Evolutionary conservation across 2,329 filamentous ascomycete species (phyloP).

Genomic region (Cladobotryum protrusum): DNA sequence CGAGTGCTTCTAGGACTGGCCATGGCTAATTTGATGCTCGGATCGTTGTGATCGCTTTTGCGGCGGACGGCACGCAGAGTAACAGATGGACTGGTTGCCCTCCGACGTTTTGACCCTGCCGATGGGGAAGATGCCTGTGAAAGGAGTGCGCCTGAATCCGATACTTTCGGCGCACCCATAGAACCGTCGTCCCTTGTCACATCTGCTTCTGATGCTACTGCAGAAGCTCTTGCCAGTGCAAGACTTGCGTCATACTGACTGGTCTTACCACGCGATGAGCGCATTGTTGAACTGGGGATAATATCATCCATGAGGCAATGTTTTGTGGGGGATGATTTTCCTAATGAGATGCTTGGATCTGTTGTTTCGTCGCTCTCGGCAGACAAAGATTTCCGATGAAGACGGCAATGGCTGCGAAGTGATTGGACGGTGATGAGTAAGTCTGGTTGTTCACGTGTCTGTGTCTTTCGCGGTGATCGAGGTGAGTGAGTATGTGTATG

Average conservation of each 20-base stretch:
- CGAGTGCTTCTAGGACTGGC: slow-evolving; percentile 16
- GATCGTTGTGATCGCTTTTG: slow-evolving; percentile 11
- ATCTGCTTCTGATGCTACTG: slow-evolving; percentile 9
- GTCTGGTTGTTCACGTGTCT: slow-evolving; percentile 16
- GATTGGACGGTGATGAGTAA: slow-evolving; percentile 23
- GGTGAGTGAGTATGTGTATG: not conserved
- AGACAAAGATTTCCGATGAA: slow-evolving; percentile 19
- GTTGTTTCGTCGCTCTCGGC: slow-evolving; percentile 17
- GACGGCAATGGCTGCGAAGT: slow-evolving; percentile 22
- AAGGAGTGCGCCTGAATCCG: slow-evolving; percentile 12
- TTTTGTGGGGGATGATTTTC: slow-evolving; percentile 15
- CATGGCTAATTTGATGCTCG: slow-evolving; percentile 20
- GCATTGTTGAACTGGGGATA: slow-evolving; percentile 13
- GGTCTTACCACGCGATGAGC: slow-evolving; percentile 23
- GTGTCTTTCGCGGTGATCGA: not conserved
- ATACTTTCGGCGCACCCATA: slow-evolving; percentile 12
- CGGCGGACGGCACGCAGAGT: slow-evolving; percentile 5
- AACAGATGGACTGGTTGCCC: not conserved
- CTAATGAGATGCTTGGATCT: slow-evolving; percentile 27
- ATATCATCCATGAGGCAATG: slow-evolving; percentile 11
- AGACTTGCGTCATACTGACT: slow-evolving; percentile 22
- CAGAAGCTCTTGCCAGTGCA: slow-evolving; percentile 18
- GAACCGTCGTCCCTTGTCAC: slow-evolving; percentile 15
- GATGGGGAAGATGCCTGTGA: slow-evolving; percentile 3
- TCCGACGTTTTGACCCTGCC: slow-evolving; percentile 4